phyloP scores from a whole-genome alignment of 768 basidiomycete genomes.

The Leccinum fibrillosum region DNA sequence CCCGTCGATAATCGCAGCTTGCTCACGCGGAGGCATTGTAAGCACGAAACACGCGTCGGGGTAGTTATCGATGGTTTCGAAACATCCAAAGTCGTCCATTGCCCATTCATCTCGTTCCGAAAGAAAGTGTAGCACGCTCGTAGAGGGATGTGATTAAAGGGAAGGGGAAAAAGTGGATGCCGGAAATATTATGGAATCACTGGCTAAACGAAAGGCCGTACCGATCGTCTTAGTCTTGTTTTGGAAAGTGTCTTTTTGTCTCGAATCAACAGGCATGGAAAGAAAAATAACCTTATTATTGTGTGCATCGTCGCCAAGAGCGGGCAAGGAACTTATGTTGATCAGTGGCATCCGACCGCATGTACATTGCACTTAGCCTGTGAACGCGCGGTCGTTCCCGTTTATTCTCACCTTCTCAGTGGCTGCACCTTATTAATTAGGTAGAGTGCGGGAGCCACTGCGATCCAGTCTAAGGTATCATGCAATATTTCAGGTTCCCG shows the following conservation, averaged over 20 bases:
- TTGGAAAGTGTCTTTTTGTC: not conserved
- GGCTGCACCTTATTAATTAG: not conserved
- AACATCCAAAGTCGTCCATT: not conserved
- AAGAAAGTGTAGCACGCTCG: not conserved
- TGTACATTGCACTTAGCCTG: not conserved
- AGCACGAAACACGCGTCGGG: not conserved
- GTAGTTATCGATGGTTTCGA: not conserved
- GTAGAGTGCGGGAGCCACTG: not conserved
- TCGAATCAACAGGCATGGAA: not conserved
- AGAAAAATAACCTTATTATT: not conserved
- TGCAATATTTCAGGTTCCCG: not conserved
- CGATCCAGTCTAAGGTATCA: not conserved
- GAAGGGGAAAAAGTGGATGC: not conserved
- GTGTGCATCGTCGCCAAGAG: constrained; percentile 2
- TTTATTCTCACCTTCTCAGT: not conserved
- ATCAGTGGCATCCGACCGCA: constrained; percentile 5
- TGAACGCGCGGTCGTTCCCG: not conserved
- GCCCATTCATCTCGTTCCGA: not conserved
- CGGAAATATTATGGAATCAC: not conserved
- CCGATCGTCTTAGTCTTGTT: not conserved
- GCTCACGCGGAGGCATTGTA: not conserved
- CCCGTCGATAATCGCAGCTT: not conserved
- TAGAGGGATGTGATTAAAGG: not conserved
- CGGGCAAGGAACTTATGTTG: not conserved
- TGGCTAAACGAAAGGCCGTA: no score